Base-by-base conservation (phyloP, 805 yeast genomes). In the Sungouiozyma ichnusensis region DNA sequence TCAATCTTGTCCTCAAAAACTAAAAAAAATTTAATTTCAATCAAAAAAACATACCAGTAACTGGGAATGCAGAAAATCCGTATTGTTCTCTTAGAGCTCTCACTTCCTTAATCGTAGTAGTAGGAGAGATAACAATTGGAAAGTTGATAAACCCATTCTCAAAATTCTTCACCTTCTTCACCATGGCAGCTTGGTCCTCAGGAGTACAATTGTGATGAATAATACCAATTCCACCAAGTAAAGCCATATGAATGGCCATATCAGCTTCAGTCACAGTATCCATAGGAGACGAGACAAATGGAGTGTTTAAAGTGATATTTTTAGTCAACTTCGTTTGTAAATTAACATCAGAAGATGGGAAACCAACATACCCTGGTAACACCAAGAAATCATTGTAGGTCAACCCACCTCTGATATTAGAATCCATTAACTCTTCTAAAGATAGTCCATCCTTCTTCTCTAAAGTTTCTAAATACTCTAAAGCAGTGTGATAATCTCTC, bases 111-210 rank as follows among this genome's bases (percentile, higher is more conserved):
- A 92, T 92, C 43, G 95, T 81, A 50, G 70, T 65, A 19, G 67
- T 57, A 47, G 96, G 94, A 36, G 82, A 57, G 49, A 92, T 77
- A 44, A 85, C 96, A 48, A 90, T 77, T 36, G 96, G 98, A 58
- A 86, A 92, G 58, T 82, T 83, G 62, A 92, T 92, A 74, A 92
- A 92, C 32, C 98, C 98, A 65, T 92, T 92, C 73, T 92, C 98
- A 70, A 71, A 92, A 67, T 84, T 87, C 77, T 92, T 92, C 55
- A 92, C 98, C 69, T 84, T 85, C 66, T 76, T 83, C 48, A 92
- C 98, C 97, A 92, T 92, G 54, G 79, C 95, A 46, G 98, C 98
- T 71, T 92, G 98, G 65, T 87, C 97, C 43, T 90, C 97, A 45
- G 94, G 75, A 45, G 95, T 65, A 72, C 96, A 88, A 76, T 92